Conservation (phyloP, 2,329 filamentous ascomycete species). For the Phyllosticta citriasiana region DNA sequence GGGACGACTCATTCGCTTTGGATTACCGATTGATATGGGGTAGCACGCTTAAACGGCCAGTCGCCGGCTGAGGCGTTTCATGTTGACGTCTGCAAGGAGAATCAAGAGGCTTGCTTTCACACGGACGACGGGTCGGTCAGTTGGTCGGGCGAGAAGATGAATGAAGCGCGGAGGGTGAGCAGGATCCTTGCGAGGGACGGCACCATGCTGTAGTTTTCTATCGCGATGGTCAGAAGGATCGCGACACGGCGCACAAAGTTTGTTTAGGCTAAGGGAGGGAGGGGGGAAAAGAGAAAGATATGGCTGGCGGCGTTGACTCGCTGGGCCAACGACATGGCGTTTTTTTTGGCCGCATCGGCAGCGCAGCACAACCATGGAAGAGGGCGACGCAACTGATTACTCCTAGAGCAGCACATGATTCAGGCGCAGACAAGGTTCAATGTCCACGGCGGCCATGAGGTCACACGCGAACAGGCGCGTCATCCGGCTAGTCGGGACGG, state of each 20-base stretch:
- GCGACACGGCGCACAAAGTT: not conserved
- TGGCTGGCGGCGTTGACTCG: conserved; percentile 15
- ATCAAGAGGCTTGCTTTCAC: not conserved
- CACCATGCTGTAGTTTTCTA: not conserved
- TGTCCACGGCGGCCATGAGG: conserved; percentile 12
- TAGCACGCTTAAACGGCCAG: not conserved
- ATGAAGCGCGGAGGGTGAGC: not conserved
- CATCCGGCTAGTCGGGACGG: no score
- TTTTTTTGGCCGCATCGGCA: no score
- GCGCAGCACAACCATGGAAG: not conserved
- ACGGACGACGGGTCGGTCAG: not conserved
- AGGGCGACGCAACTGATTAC: conserved; percentile 25
- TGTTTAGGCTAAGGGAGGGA: not conserved
- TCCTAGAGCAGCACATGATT: conserved; percentile 15
- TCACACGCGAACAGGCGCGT: not conserved
- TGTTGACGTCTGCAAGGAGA: not conserved
- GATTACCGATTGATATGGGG: not conserved
- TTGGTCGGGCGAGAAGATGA: not conserved
- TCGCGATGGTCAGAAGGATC: not conserved
- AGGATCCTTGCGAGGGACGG: not conserved
- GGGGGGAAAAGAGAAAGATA: conserved; percentile 13
- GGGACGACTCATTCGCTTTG: not conserved
- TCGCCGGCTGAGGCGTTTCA: not conserved
- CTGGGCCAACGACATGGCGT: not conserved
- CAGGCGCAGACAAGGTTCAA: not conserved